Evolutionary conservation across 179 eudicot species (phyloP).

Genomic region (Pouteria campechiana): DNA sequence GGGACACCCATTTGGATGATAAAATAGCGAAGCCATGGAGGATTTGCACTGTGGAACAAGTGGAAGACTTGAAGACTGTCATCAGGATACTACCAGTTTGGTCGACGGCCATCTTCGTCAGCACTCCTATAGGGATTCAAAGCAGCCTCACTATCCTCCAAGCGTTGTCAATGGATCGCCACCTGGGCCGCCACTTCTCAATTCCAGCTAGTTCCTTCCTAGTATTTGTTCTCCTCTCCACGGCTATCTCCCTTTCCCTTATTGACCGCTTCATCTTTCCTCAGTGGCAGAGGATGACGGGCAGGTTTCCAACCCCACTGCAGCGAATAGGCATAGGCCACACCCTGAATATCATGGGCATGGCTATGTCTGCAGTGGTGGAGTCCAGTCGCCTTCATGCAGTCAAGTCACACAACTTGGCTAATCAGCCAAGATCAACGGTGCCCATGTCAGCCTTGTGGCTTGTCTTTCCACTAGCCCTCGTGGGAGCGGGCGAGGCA

Average conservation of each 20-base stretch:
- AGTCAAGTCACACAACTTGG: not conserved
- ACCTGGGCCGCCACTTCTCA: constrained; percentile 16
- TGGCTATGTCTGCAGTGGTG: constrained; percentile 24
- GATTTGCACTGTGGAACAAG: constrained; percentile 35
- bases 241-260: constrained; percentile 14
- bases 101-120: constrained; percentile 27
- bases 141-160: constrained; percentile 16
- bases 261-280: constrained; percentile 23
- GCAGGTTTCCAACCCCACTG: constrained; percentile 12
- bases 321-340: constrained; percentile 34
- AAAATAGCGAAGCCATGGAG: constrained; percentile 18
- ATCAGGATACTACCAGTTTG: constrained; percentile 34
- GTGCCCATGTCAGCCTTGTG: constrained; percentile 15
- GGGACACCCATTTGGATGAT: not conserved
- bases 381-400: constrained; percentile 21
- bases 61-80: constrained; percentile 37
- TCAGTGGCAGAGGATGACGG: constrained; percentile 13
- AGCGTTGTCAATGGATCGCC: constrained; percentile 39
- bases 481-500: constrained; percentile 39
- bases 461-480: constrained; percentile 29
- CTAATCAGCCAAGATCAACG: not conserved
- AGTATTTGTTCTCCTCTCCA: constrained; percentile 15
- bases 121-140: constrained; percentile 15
- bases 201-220: constrained; percentile 27
- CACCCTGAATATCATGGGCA: constrained; percentile 17